Evolutionary conservation across 805 yeast species (phyloP).

Genomic region (Saturnispora hagleri): DNA sequence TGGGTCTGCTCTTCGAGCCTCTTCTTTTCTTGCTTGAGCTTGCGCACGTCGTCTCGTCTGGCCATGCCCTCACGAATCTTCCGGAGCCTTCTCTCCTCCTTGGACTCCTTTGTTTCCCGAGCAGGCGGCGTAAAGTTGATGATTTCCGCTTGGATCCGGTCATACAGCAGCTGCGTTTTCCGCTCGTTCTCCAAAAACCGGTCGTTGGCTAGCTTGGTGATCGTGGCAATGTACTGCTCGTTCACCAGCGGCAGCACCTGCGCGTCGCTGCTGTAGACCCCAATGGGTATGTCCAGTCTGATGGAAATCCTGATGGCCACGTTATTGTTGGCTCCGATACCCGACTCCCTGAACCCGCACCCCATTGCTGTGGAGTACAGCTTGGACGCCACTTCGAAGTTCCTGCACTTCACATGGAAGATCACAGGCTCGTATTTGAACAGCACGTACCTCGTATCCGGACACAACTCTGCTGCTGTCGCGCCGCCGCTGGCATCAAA

Average conservation of each 20-base stretch:
- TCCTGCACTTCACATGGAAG: conserved; percentile 72
- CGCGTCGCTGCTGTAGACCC: conserved; percentile 32
- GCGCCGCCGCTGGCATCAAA: background rate
- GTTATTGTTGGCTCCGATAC: conserved; percentile 68
- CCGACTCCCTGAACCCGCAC: conserved; percentile 82
- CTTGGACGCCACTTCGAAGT: conserved; percentile 44
- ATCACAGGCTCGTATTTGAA: conserved; percentile 83
- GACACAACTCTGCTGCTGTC: background rate
- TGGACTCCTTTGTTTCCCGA: conserved; percentile 32
- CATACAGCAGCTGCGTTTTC: conserved; percentile 42
- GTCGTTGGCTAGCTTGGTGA: conserved; percentile 48
- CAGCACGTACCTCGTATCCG: conserved; percentile 44
- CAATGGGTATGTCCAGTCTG: conserved; percentile 70
- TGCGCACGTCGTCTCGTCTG: conserved; percentile 18
- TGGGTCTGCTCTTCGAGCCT: background rate
- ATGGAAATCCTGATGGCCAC: conserved; percentile 75
- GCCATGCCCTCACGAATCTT: conserved; percentile 45
- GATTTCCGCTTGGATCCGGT: conserved; percentile 32
- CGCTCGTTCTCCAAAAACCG: conserved; percentile 58
- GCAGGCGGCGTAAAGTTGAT: background rate
- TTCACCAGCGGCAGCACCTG: conserved; percentile 36
- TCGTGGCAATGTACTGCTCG: conserved; percentile 39
- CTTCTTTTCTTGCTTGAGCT: conserved; percentile 13
- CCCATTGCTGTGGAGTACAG: conserved; percentile 66
- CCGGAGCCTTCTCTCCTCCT: conserved; percentile 47